phyloP scores from a whole-genome alignment of 768 basidiomycete genomes.

The Podaxis pistillaris region DNA sequence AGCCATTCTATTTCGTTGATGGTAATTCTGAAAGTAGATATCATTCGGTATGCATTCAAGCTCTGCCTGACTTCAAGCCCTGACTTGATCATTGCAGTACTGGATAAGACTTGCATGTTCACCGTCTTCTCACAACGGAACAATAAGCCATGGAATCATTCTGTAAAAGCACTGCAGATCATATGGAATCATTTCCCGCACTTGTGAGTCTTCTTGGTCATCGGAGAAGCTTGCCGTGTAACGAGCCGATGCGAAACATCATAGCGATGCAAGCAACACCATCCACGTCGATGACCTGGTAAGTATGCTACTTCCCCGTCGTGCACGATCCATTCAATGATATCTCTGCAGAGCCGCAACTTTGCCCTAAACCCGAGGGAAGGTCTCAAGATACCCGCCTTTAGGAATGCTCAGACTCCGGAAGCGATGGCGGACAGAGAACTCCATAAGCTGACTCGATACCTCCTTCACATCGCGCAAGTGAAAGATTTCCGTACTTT shows the following conservation, averaged over 20 bases:
- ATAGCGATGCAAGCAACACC: constrained; percentile 66
- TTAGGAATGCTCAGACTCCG: constrained; percentile 72
- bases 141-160: constrained; percentile 73
- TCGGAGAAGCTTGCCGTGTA: background rate
- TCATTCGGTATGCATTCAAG: constrained; percentile 50
- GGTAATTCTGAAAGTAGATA: constrained; percentile 37
- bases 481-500: constrained; percentile 61
- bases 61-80: background rate
- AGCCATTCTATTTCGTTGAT: background rate
- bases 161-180: constrained; percentile 79
- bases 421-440: constrained; percentile 68
- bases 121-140: constrained; percentile 76
- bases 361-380: constrained; percentile 85
- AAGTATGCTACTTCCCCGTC: constrained; percentile 19
- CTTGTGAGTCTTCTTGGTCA: constrained; percentile 45
- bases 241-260: background rate
- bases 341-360: constrained; percentile 59
- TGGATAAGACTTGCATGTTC: constrained; percentile 90
- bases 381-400: constrained; percentile 82
- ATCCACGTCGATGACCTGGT: constrained; percentile 88
- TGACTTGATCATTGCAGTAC: constrained; percentile 39
- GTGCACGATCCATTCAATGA: background rate
- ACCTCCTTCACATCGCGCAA: constrained; percentile 62
- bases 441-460: constrained; percentile 59
- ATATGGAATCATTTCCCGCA: constrained; percentile 88